A percentile compares a stretch with the other conserved stretches of the same genome.
Conservation (phyloP, 2,329 filamentous ascomycete species). For the Penicillium verrucosum region DNA sequence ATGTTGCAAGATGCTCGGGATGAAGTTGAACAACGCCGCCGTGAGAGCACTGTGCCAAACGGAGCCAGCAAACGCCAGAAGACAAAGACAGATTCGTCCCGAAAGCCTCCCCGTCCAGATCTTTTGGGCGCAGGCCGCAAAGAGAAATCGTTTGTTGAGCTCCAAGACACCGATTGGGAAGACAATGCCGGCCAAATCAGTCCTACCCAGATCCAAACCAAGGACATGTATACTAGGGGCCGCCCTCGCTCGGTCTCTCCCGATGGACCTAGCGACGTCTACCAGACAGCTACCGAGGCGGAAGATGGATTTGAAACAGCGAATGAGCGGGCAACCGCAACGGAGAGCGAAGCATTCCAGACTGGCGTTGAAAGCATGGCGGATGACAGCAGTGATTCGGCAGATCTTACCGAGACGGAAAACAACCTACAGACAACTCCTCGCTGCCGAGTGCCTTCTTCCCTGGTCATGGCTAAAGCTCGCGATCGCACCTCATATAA, state of each 20-base stretch:
- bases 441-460: slow-evolving; percentile 39
- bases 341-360: slow-evolving; percentile 92
- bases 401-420: slow-evolving; percentile 85
- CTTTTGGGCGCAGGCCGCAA: slow-evolving; percentile 72
- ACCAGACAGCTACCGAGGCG: slow-evolving; percentile 78
- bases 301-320: slow-evolving; percentile 67
- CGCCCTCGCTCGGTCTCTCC: slow-evolving; percentile 27
- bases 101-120: slow-evolving; percentile 71
- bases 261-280: slow-evolving; percentile 62
- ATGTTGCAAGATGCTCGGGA: slow-evolving; percentile 94
- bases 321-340: slow-evolving; percentile 70
- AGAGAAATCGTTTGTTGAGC: slow-evolving; percentile 71
- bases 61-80: slow-evolving; percentile 55
- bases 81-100: slow-evolving; percentile 65
- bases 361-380: slow-evolving; percentile 75
- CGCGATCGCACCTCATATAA: slow-evolving; percentile 67
- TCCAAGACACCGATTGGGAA: slow-evolving; percentile 86
- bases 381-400: slow-evolving; percentile 63
- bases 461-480: slow-evolving; percentile 44
- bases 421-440: slow-evolving; percentile 42
- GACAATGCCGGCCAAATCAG: slow-evolving; percentile 65
- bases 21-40: slow-evolving; percentile 71
- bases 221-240: slow-evolving; percentile 29
- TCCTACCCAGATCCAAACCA: slow-evolving; percentile 48
- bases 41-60: slow-evolving; percentile 47